Percentiles rank a stretch among this genome's conserved stretches.
Conservation (phyloP, 352 stramenopile species). For the Pythium aquatile region DNA sequence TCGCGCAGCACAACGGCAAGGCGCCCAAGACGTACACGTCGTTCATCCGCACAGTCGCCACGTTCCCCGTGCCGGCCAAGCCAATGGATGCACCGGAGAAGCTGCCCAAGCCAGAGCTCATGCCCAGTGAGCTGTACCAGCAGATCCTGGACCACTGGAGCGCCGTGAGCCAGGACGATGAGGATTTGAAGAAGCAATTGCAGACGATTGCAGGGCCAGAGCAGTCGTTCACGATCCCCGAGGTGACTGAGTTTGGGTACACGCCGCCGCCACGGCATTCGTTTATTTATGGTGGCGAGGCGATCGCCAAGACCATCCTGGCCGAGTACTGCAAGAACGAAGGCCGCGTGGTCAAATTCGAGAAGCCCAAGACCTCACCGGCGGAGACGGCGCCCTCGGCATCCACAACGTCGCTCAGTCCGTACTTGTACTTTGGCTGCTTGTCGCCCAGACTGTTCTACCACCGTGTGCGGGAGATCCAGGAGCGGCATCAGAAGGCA, state of each 20-base stretch:
- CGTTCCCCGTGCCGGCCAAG: slow-evolving; percentile 47
- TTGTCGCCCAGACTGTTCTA: slow-evolving; percentile 91
- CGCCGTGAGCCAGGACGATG: slow-evolving; percentile 24
- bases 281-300: slow-evolving; percentile 74
- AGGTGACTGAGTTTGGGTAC: slow-evolving; percentile 67
- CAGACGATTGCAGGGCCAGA: slow-evolving; percentile 51
- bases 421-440: slow-evolving; percentile 95
- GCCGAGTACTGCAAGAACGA: slow-evolving; percentile 72
- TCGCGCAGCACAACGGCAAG: slow-evolving; percentile 48
- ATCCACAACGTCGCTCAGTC: slow-evolving; percentile 95
- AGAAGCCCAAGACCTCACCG: slow-evolving; percentile 97
- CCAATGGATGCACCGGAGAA: slow-evolving; percentile 50
- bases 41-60: slow-evolving; percentile 55
- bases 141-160: slow-evolving; percentile 58
- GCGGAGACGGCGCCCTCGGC: slow-evolving; percentile 83
- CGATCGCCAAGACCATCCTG: slow-evolving; percentile 65
- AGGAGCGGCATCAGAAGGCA: slow-evolving; percentile 60
- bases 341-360: slow-evolving; percentile 91
- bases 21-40: slow-evolving; percentile 79
- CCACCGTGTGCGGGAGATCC: slow-evolving; percentile 82
- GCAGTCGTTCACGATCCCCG: slow-evolving; percentile 61
- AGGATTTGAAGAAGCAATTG: slow-evolving; percentile 34
- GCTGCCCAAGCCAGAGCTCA: slow-evolving; percentile 34
- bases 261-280: slow-evolving; percentile 48
- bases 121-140: slow-evolving; percentile 60